Base-by-base conservation (phyloP, 2,329 filamentous ascomycete genomes). In the Akanthomyces uredinophilus region DNA sequence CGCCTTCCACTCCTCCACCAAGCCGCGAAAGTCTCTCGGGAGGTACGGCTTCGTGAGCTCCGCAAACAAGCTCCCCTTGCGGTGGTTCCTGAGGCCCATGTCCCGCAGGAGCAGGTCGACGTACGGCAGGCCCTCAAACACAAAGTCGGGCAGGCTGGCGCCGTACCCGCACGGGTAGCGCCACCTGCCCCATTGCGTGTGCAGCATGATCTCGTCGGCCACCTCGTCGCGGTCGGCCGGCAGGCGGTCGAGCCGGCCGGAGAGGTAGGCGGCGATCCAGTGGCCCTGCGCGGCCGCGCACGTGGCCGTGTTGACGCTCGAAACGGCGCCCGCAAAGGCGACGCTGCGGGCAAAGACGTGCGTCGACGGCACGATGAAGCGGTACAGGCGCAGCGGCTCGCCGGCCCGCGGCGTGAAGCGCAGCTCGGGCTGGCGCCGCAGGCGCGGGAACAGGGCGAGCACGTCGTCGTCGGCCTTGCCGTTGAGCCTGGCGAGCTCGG, bases 81-180 rank as follows among this genome's bases (percentile, higher is more conserved):
- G 63, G 20, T 66, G 53, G 5, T 41, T 63, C 10, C 37, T 46
- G 24, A 69, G 53, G 1, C 64, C 63, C 32, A 69, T 35, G 37
- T 69, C 67, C 22, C 53, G 58, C 61, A 67, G 54, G 43, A 69
- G 32, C 64, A 65, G 64, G 22, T 74, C 69, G 7, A 68, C 64
- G 69, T 87, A 89, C 3, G 84, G 84, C 39, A 88, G 64, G 0
- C 77, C 78, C 70, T 88, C 85, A 63, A 87, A 87, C 3, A 84
- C 83, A 56, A 87, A 80, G 67, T 87, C 85, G 0, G 80, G 81
- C 54, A 78, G 73, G 51, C 71, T 71, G 6, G 75, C 76, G 1
- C 83, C 83, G 63, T 81, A 82, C 0, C 83, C 83, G 56, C 71
- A 41, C 3, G 60, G 60, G 24, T 29, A 43, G 5, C 60, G 27